Evolutionary conservation across 1,284 basidiomycete genomes (phyloP), one percentile per base, ranked within the genome.

Genomic region (Cystobasidiaceae sp.): DNA sequence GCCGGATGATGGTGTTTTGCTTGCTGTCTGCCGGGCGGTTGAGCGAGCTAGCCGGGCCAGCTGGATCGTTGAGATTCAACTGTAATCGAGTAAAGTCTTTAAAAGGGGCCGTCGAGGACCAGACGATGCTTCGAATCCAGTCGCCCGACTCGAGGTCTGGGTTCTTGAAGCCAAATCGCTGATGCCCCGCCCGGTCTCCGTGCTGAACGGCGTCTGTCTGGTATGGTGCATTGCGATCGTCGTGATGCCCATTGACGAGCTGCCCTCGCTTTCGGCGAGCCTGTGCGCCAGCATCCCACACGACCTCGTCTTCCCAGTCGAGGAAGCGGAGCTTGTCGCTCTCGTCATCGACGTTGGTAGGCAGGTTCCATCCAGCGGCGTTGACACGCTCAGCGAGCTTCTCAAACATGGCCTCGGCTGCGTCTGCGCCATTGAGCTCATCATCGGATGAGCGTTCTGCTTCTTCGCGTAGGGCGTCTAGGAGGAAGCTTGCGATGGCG

Each of bases 51-150:
- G 49, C 48, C 67, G 86, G 79, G 33, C 66, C n/a, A 60, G 58
- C 32, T 2, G 76, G 75, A 66, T 79, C 78, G 68, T 78, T 79
- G 67, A 78, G 54, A 56, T 68, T 74, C 45, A 72, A 71, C 57
- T 69, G 68, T 37, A 70, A 54, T 13, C 61, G 65, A 5, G 88
- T 89, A 71, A 92, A 92, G 73, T 90, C 86, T 49, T 85, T 82
- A 76, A 89, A 90, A 0, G 86, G 87, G 8, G 83, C 82, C 50
- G 82, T 80, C 0, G 85, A 83, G 56, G 85, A 84, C 90, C 90
- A 93, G 28, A 93, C 88, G 71, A 93, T 91, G 71, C 88, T 87
- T 71, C 90, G 87, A 0, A 87, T 86, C 91, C 91, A 93, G 11
- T 82, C 81, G 30, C 89, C 90, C 41, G 86, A 85, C 72, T 90